Conservation (phyloP, 169 alveolate genomes). For the Plasmodium relictum region DNA sequence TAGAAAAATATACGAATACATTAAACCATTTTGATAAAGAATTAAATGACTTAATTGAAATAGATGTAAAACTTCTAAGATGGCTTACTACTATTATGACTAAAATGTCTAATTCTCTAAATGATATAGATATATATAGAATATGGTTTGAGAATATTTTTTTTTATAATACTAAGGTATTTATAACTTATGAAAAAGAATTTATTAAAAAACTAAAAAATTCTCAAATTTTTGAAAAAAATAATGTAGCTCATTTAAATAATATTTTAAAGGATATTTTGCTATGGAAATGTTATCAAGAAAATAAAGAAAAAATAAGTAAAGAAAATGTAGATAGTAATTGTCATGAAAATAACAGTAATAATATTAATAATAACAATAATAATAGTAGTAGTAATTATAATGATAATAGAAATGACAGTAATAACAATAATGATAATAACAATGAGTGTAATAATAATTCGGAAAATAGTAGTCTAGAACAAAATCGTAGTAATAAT, state of each 20-base stretch:
- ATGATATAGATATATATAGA: constrained; percentile 67
- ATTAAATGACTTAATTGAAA: constrained; percentile 52
- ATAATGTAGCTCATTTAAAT: constrained; percentile 48
- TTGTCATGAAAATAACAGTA: neutral
- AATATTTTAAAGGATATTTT: constrained; percentile 35
- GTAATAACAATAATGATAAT: neutral
- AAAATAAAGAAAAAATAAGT: constrained; percentile 30
- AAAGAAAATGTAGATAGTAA: neutral
- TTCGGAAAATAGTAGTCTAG: neutral
- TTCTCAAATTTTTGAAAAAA: constrained; percentile 59
- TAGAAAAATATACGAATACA: constrained; percentile 30
- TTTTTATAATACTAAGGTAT: constrained; percentile 35
- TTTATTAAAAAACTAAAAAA: constrained; percentile 40
- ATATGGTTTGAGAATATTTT: constrained; percentile 68
- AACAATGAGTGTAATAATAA: neutral
- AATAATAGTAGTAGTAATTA: neutral
- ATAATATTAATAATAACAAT: neutral
- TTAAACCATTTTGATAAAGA: constrained; percentile 34
- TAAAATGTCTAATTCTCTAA: constrained; percentile 49
- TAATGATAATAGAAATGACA: neutral
- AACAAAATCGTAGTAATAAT: neutral
- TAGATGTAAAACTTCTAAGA: constrained; percentile 56
- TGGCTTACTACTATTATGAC: constrained; percentile 72
- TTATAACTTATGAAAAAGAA: constrained; percentile 60
- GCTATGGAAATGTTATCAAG: constrained; percentile 42